Percentiles rank a stretch among this genome's conserved stretches.
phyloP scores from a whole-genome alignment of 129 eudicot species.

The Flaveria sonorensis region DNA sequence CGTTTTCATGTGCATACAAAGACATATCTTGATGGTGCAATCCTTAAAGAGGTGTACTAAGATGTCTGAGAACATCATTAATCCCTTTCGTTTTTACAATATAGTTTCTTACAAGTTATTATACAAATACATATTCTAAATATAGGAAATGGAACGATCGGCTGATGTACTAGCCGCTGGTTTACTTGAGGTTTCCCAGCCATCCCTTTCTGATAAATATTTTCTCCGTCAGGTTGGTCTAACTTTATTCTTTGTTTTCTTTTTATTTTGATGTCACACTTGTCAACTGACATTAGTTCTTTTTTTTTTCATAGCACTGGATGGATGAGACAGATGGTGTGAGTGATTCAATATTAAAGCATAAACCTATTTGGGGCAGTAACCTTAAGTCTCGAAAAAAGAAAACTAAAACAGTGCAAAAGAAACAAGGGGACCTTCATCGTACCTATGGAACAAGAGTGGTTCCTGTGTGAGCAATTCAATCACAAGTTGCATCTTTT shows the following conservation, averaged over 20 bases:
- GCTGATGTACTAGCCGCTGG: slow-evolving; percentile 99
- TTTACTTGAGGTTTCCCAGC: slow-evolving; percentile 92
- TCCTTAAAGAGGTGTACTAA: slow-evolving; percentile 76
- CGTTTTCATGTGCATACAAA: slow-evolving; percentile 97
- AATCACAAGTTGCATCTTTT: slow-evolving; percentile 5
- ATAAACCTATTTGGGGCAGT: slow-evolving; percentile 77
- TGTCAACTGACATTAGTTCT: slow-evolving; percentile 21
- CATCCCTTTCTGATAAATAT: slow-evolving; percentile 84
- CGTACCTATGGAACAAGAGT: slow-evolving; percentile 98
- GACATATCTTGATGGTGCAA: slow-evolving; percentile 96
- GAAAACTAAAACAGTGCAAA: slow-evolving; percentile 51
- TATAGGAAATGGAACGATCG: slow-evolving; percentile 97
- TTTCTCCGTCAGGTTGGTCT: slow-evolving; percentile 88
- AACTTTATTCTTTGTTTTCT: slow-evolving; percentile 3
- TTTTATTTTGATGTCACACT: not conserved
- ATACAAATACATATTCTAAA: slow-evolving; percentile 10
- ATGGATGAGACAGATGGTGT: slow-evolving; percentile 57
- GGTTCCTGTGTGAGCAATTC: slow-evolving; percentile 83
- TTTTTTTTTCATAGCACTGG: slow-evolving; percentile 67
- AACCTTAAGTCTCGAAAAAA: slow-evolving; percentile 47
- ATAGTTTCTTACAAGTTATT: not conserved
- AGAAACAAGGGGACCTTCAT: slow-evolving; percentile 76
- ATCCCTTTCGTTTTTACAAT: not conserved
- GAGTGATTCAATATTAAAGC: slow-evolving; percentile 84
- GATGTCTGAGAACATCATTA: not conserved